Evolutionary conservation across 192 early-diverging fungal genomes (phyloP).

Genomic region (Coemansia sp.): DNA sequence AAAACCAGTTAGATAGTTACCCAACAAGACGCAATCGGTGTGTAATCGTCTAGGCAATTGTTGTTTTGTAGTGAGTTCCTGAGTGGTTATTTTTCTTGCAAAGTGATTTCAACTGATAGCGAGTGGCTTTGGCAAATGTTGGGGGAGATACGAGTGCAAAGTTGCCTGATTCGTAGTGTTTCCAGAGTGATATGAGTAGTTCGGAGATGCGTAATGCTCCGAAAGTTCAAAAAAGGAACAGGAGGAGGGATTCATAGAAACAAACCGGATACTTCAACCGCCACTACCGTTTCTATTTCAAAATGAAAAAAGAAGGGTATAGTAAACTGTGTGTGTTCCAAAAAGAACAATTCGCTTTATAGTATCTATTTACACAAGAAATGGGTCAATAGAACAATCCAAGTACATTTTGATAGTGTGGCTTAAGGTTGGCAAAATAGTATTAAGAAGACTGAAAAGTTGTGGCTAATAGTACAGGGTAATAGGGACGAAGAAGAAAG

Average conservation of each 20-base stretch:
- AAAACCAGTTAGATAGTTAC: not conserved
- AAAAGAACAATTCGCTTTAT: not conserved
- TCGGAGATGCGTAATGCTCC: not conserved
- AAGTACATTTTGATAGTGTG: not conserved
- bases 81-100: not conserved
- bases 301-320: not conserved
- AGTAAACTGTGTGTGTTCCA: not conserved
- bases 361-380: too few relatives aligned
- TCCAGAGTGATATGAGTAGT: not conserved
- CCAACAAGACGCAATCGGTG: too few relatives aligned
- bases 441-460: not conserved
- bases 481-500: not conserved
- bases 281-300: not conserved
- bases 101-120: slow-evolving; percentile 1
- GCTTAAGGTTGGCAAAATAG: not conserved
- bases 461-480: slow-evolving; percentile 10
- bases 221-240: not conserved
- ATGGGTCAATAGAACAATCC: not conserved
- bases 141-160: not conserved
- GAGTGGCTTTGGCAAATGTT: not conserved
- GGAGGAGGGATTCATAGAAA: not conserved
- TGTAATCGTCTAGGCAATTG: not conserved
- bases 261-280: not conserved
- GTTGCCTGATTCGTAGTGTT: not conserved
- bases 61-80: not conserved